phyloP scores from a whole-genome alignment of 331 rosid species.

The Quercus phellos region DNA sequence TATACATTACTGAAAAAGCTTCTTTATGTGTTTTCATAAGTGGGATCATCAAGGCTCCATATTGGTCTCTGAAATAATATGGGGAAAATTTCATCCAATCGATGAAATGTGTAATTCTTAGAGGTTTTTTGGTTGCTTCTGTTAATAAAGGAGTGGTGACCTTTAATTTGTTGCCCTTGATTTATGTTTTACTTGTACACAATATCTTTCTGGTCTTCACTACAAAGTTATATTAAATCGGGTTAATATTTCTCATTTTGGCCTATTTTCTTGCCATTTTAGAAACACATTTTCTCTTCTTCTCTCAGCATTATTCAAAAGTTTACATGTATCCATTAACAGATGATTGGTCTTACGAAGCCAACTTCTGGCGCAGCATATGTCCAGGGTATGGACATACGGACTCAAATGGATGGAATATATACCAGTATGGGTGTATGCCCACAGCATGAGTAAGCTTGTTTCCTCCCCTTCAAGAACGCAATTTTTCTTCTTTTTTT shows the following conservation, averaged over 20 bases:
- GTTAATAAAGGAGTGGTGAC: not conserved
- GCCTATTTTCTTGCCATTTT: not conserved
- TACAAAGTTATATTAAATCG: not conserved
- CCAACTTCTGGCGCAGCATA: conserved; percentile 76
- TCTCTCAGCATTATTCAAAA: not conserved
- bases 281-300: not conserved
- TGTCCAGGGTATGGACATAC: conserved; percentile 74
- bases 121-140: not conserved
- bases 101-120: not conserved
- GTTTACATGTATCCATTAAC: conserved; percentile 11
- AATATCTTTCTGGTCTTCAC: not conserved
- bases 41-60: not conserved
- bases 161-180: no score
- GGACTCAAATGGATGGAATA: conserved; percentile 58
- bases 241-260: not conserved
- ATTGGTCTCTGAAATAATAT: not conserved
- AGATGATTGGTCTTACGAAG: conserved; percentile 94
- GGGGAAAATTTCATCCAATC: not conserved
- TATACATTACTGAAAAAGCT: not conserved
- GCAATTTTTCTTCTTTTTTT: not conserved
- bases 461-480: conserved; percentile 6
- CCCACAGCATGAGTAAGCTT: conserved; percentile 87
- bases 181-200: not conserved
- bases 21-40: not conserved
- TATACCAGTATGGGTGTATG: conserved; percentile 95